These are phyloP conservation scores for Streptanthus diversifolius DNA, from an alignment of 345 rosid species.

Conservation along the genomic window DNA sequence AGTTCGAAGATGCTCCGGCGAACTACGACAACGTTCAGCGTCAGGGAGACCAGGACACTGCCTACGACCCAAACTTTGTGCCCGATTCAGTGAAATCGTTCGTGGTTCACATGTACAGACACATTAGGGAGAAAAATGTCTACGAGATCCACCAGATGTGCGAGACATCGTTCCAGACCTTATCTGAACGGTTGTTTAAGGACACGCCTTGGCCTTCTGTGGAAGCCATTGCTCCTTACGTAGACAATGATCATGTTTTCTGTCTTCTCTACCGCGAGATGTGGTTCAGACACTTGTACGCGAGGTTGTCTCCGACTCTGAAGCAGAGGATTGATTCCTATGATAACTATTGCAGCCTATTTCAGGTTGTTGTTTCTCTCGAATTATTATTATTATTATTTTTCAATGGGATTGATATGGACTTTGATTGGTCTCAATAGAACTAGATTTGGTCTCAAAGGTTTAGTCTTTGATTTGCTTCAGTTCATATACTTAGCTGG, in stretches of 20 bases:
- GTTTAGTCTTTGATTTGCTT: not conserved
- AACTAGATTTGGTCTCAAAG: not conserved
- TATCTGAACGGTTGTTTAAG: constrained; percentile 86
- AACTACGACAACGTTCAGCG: constrained; percentile 40
- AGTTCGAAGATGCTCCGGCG: constrained; percentile 49
- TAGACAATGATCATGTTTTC: constrained; percentile 92
- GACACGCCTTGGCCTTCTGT: constrained; percentile 97
- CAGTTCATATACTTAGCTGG: not conserved
- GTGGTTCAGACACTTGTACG: constrained; percentile 97
- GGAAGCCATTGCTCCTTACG: constrained; percentile 77
- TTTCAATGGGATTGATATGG: not conserved
- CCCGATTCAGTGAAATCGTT: constrained; percentile 94
- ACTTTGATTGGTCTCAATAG: not conserved
- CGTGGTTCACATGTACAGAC: constrained; percentile 90
- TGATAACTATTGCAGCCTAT: constrained; percentile 91
- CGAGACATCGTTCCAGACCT: constrained; percentile 87
- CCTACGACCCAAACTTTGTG: constrained; percentile 81
- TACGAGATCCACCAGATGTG: constrained; percentile 99
- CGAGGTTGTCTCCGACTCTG: constrained; percentile 81
- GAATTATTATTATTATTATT: not conserved
- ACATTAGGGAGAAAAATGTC: constrained; percentile 96
- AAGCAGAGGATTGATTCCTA: constrained; percentile 96
- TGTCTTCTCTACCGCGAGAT: constrained; percentile 96
- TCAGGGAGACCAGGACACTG: constrained; percentile 38
- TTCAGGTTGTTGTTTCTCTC: constrained; percentile 43